Conservation (phyloP, 106 monocot species). For the Dendrobium catenatum region DNA sequence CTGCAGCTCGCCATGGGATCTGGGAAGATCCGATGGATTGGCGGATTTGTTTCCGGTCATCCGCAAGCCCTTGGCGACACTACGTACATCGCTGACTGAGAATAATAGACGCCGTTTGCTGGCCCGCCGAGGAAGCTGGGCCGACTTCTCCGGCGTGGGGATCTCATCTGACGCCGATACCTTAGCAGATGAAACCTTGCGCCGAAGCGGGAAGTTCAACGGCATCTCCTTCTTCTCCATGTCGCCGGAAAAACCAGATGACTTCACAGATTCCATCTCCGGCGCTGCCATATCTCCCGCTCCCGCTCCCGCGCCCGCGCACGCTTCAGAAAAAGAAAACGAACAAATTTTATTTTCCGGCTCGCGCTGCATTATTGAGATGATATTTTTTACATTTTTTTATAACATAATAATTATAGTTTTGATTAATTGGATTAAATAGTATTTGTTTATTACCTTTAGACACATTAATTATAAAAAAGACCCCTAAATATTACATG, state of each 20-base stretch:
- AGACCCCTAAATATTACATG: no score
- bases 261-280: no score
- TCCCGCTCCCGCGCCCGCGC: no score
- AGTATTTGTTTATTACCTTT: no score
- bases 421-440: no score
- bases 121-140: slow-evolving; percentile 20
- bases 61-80: slow-evolving; percentile 29
- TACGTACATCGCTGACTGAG: slow-evolving; percentile 54
- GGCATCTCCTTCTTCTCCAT: not conserved
- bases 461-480: no score
- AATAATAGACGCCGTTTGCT: slow-evolving; percentile 27
- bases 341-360: no score
- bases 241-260: slow-evolving; percentile 9
- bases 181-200: not conserved
- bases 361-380: no score
- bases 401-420: no score
- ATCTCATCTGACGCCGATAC: slow-evolving; percentile 17
- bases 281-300: no score
- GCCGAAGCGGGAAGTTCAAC: slow-evolving; percentile 1
- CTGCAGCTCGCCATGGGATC: slow-evolving; percentile 8
- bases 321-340: no score
- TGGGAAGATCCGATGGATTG: slow-evolving; percentile 1
- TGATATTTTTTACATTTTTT: no score
- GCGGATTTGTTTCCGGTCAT: not conserved
- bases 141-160: slow-evolving; percentile 55